A percentile compares a stretch with the other conserved stretches of the same genome.
Conservation (phyloP, 2,329 filamentous ascomycete genomes). For the Scedosporium dehoogii region DNA sequence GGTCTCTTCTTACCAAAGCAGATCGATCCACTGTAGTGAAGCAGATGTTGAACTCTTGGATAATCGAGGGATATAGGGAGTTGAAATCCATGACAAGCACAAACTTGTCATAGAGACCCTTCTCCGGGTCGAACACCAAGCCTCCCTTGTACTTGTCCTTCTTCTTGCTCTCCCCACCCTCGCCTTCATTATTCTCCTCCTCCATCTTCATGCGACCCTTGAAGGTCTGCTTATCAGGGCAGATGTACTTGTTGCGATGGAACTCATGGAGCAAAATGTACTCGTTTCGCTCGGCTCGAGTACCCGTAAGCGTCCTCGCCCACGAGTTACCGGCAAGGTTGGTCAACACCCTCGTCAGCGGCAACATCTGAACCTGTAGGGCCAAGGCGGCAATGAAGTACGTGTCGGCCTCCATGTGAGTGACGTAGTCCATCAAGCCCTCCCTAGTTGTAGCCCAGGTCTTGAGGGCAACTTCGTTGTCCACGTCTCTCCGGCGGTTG, state of each 20-base stretch:
- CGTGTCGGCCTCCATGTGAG: constrained; percentile 89
- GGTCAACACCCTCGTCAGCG: constrained; percentile 87
- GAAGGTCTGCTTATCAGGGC: constrained; percentile 84
- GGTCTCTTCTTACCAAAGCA: constrained; percentile 46
- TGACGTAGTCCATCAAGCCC: constrained; percentile 86
- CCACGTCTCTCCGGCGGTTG: constrained; percentile 69
- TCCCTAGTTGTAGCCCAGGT: constrained; percentile 70
- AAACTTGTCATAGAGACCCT: constrained; percentile 95
- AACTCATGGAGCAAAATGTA: constrained; percentile 99
- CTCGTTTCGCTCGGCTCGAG: constrained; percentile 93
- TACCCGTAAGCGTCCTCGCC: constrained; percentile 91
- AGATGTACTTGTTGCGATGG: constrained; percentile 93
- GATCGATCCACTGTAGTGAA: constrained; percentile 91
- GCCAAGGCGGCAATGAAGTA: constrained; percentile 91
- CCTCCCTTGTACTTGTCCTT: constrained; percentile 99
- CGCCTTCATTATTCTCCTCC: constrained; percentile 44
- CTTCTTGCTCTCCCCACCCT: constrained; percentile 58
- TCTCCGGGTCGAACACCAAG: constrained; percentile 95
- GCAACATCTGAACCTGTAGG: constrained; percentile 80
- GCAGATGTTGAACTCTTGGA: constrained; percentile 99
- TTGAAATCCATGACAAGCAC: constrained; percentile 99
- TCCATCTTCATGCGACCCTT: constrained; percentile 64
- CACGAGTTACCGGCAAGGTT: constrained; percentile 97
- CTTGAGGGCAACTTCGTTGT: constrained; percentile 78
- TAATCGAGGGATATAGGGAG: constrained; percentile 95